Conservation (phyloP, 805 yeast species). For the Saccharomycopsis olivae region DNA sequence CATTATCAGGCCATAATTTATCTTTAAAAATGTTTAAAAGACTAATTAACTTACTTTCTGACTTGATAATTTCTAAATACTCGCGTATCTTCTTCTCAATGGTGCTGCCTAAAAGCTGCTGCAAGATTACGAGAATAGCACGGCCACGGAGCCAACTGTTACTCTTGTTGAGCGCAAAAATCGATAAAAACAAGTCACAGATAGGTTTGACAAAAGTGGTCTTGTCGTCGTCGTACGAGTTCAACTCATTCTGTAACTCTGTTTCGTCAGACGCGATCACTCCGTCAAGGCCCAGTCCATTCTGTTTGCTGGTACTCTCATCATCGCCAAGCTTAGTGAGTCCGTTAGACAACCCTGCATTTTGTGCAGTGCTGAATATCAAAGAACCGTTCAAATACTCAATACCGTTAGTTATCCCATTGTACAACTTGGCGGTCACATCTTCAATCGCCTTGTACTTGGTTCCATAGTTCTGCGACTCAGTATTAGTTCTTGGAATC, state of each 20-base stretch:
- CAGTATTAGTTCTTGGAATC: constrained; percentile 6
- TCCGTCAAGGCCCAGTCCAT: not conserved
- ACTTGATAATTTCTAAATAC: constrained; percentile 21
- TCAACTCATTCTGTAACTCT: constrained; percentile 44
- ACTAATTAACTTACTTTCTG: constrained; percentile 38
- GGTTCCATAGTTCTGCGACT: constrained; percentile 17
- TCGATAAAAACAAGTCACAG: constrained; percentile 58
- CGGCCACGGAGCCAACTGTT: constrained; percentile 78
- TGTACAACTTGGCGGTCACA: constrained; percentile 25
- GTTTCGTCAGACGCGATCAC: constrained; percentile 18
- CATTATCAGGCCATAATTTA: constrained; percentile 43
- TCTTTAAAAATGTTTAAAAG: constrained; percentile 24
- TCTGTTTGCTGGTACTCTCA: not conserved
- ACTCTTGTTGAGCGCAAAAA: constrained; percentile 56
- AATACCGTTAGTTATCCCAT: constrained; percentile 23
- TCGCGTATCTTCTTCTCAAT: constrained; percentile 60
- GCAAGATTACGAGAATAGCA: constrained; percentile 70
- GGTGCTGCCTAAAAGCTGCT: constrained; percentile 80
- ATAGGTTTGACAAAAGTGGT: constrained; percentile 68
- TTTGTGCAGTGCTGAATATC: constrained; percentile 6
- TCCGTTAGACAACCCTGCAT: constrained; percentile 10
- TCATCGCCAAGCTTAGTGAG: not conserved
- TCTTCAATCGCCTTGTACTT: constrained; percentile 19
- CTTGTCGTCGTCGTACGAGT: constrained; percentile 28
- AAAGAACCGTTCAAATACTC: constrained; percentile 17